Evolutionary conservation across 768 basidiomycete genomes (phyloP).

Genomic region (Podaxis sp.): DNA sequence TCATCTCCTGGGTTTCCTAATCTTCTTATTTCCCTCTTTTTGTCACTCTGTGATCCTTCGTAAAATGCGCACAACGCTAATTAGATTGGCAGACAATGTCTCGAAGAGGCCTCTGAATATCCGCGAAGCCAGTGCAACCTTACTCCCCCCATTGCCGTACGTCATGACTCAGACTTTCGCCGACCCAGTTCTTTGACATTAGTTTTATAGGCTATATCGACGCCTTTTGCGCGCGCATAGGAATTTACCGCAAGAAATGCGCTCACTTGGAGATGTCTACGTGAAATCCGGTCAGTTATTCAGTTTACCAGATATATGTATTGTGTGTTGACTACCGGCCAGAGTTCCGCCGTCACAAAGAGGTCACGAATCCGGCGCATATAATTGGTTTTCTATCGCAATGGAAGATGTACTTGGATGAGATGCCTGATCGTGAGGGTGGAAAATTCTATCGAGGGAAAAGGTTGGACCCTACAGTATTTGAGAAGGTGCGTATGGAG

Average conservation of each 20-base stretch:
- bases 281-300: constrained; percentile 66
- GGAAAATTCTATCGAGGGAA: constrained; percentile 54
- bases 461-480: constrained; percentile 64
- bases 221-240: constrained; percentile 79
- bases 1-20: not conserved
- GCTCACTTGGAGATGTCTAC: constrained; percentile 82
- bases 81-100: constrained; percentile 55
- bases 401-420: constrained; percentile 92
- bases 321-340: not conserved
- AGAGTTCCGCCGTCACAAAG: constrained; percentile 87
- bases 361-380: constrained; percentile 80
- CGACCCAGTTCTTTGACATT: not conserved
- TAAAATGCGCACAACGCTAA: constrained; percentile 16
- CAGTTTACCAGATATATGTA: not conserved
- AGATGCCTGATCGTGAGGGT: constrained; percentile 49
- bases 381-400: constrained; percentile 94
- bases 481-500: constrained; percentile 64
- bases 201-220: constrained; percentile 64
- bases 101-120: constrained; percentile 58
- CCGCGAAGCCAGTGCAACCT: constrained; percentile 57
- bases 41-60: not conserved
- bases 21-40: not conserved
- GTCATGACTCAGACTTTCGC: constrained; percentile 23
- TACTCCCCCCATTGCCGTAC: constrained; percentile 85
- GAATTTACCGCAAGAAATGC: constrained; percentile 71